These are phyloP conservation scores for Diplosphaera chodatii DNA, from an alignment of 139 green algal genomes.

Conservation along the genomic window DNA sequence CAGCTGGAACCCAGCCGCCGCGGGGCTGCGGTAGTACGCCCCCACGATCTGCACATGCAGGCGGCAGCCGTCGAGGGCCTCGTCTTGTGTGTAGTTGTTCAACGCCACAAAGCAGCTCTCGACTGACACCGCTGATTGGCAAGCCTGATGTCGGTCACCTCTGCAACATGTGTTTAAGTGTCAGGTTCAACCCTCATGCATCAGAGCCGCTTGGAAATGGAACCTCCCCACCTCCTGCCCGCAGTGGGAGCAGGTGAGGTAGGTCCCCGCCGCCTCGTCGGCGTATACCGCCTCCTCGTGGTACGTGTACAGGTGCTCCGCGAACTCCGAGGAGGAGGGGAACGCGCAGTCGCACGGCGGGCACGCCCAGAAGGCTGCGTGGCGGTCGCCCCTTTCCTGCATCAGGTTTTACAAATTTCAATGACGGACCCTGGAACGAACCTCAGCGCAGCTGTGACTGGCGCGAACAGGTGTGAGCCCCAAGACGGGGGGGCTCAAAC, in stretches of 20 bases:
- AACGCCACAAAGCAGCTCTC: neutral
- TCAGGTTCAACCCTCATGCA: too few relatives aligned
- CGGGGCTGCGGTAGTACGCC: constrained; percentile 33
- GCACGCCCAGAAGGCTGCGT: constrained; percentile 54
- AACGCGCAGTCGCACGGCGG: constrained; percentile 40
- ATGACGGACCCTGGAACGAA: too few relatives aligned
- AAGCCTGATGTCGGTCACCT: too few relatives aligned
- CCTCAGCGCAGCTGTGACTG: too few relatives aligned
- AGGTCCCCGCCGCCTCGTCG: constrained; percentile 22
- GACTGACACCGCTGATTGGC: too few relatives aligned
- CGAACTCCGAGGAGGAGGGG: constrained; percentile 24
- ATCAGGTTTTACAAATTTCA: too few relatives aligned
- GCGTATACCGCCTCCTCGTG: constrained; percentile 45
- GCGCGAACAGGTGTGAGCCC: too few relatives aligned
- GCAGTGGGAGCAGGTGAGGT: constrained; percentile 47
- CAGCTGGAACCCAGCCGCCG: constrained; percentile 23
- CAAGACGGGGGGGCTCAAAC: too few relatives aligned
- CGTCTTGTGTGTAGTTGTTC: neutral
- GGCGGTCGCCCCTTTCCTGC: constrained; percentile 28
- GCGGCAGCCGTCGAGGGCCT: too few relatives aligned
- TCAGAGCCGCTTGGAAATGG: too few relatives aligned
- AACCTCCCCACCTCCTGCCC: constrained; percentile 3
- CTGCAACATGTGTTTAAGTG: too few relatives aligned
- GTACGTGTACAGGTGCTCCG: constrained; percentile 41
- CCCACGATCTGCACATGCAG: constrained; percentile 34